Percentiles rank a stretch among this genome's conserved stretches.
These are phyloP conservation scores for Solanum hybrid DNA, from an alignment of 305 asterid species.

Conservation along the genomic window DNA sequence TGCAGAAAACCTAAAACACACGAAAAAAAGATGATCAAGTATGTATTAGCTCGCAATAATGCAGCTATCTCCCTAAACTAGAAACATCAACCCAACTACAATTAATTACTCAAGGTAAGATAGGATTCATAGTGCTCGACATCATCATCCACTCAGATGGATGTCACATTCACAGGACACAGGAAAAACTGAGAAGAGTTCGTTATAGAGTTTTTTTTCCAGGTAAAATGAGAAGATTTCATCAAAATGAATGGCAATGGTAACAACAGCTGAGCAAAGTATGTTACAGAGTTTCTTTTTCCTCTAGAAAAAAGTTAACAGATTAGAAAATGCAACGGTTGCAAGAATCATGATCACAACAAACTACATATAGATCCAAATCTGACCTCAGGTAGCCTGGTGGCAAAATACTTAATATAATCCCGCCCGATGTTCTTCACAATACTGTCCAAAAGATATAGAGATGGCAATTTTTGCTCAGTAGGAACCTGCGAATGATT, in stretches of 20 bases:
- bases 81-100: background rate
- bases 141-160: background rate
- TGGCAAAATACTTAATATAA: conserved; percentile 79
- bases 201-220: background rate
- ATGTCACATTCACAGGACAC: background rate
- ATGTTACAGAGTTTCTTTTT: background rate
- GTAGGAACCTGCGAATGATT: conserved; percentile 67
- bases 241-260: background rate
- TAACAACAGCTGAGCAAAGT: background rate
- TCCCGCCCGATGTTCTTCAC: conserved; percentile 99
- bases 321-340: background rate
- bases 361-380: background rate
- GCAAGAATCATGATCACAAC: background rate
- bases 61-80: background rate
- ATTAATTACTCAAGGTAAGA: background rate
- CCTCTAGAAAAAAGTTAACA: background rate
- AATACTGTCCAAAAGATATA: conserved; percentile 90
- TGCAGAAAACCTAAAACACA: conserved; percentile 73
- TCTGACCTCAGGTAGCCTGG: conserved; percentile 90
- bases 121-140: background rate
- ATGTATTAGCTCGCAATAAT: background rate
- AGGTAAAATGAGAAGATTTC: background rate
- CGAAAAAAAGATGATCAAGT: background rate
- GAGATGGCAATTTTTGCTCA: conserved; percentile 90
- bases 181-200: background rate